Conservation (phyloP, 805 yeast genomes). For the Pichia eremophila region DNA sequence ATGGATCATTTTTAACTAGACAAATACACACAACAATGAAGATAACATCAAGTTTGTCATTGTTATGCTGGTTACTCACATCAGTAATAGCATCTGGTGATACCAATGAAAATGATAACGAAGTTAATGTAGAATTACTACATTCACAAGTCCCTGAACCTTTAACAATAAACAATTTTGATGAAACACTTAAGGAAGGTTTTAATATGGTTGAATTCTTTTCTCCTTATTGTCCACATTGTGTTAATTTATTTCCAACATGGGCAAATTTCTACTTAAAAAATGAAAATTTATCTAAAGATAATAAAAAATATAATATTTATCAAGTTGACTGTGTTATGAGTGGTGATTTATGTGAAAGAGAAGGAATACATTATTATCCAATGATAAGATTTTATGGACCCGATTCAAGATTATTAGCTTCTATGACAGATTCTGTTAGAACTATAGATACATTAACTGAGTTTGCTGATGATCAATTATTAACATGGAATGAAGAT, state of each 20-base stretch:
- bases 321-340: conserved; percentile 80
- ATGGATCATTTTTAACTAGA: too few relatives aligned
- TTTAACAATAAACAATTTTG: conserved; percentile 43
- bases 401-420: conserved; percentile 35
- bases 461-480: conserved; percentile 46
- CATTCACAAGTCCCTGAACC: conserved; percentile 35
- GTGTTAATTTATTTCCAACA: conserved; percentile 66
- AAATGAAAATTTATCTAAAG: conserved; percentile 36
- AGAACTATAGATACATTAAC: conserved; percentile 42
- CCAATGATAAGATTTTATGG: conserved; percentile 69
- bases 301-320: neutral
- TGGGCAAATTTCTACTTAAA: conserved; percentile 66
- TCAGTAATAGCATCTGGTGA: neutral
- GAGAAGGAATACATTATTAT: conserved; percentile 53
- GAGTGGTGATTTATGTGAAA: conserved; percentile 74
- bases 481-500: conserved; percentile 32
- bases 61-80: too few relatives aligned
- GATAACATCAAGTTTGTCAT: too few relatives aligned
- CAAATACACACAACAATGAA: too few relatives aligned
- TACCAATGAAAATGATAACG: neutral
- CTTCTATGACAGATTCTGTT: conserved; percentile 32
- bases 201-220: conserved; percentile 77
- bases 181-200: conserved; percentile 37
- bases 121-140: conserved; percentile 1
- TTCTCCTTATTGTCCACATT: conserved; percentile 86